phyloP scores from a whole-genome alignment of 2,329 filamentous ascomycete genomes.

The Raffaelea albimanens region DNA sequence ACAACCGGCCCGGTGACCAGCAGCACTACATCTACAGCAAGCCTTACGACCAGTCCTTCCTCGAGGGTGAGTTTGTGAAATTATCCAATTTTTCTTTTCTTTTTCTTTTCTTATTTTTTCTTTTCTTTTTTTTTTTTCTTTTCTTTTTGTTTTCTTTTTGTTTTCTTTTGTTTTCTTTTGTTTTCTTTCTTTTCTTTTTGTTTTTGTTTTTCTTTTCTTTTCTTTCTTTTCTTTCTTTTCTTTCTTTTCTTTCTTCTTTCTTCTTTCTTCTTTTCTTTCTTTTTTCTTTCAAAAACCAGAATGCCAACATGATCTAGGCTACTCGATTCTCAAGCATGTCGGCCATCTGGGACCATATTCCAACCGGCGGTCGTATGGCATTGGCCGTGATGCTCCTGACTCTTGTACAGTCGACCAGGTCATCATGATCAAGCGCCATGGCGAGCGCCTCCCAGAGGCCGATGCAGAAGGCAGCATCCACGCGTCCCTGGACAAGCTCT shows the following conservation, averaged over 20 bases:
- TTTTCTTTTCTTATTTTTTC: background rate
- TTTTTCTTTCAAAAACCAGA: too few species aligned
- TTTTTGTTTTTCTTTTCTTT: too few species aligned
- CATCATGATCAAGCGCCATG: slow-evolving; percentile 50
- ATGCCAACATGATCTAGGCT: too few species aligned
- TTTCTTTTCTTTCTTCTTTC: too few species aligned
- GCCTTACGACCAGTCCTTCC: slow-evolving; percentile 9
- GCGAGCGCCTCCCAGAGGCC: slow-evolving; percentile 51
- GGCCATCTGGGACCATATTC: slow-evolving; percentile 10
- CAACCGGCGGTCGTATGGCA: slow-evolving; percentile 24
- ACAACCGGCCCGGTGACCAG: slow-evolving; percentile 8
- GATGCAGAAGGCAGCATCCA: slow-evolving; percentile 28
- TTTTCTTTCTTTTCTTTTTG: too few species aligned
- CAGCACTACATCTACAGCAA: slow-evolving; percentile 4
- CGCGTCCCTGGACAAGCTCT: slow-evolving; percentile 6
- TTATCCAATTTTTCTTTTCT: too few species aligned
- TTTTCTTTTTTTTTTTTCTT: background rate
- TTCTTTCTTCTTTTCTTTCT: too few species aligned
- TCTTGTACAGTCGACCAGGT: slow-evolving; percentile 51
- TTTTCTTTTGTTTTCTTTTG: too few species aligned
- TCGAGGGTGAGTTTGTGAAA: slow-evolving; percentile 2
- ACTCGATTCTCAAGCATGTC: slow-evolving; percentile 9
- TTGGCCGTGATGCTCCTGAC: slow-evolving; percentile 43
- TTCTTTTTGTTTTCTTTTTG: background rate
- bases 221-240: too few species aligned